Conservation (phyloP, 2,329 filamentous ascomycete species). For the Neocatenulostroma microsporum region DNA sequence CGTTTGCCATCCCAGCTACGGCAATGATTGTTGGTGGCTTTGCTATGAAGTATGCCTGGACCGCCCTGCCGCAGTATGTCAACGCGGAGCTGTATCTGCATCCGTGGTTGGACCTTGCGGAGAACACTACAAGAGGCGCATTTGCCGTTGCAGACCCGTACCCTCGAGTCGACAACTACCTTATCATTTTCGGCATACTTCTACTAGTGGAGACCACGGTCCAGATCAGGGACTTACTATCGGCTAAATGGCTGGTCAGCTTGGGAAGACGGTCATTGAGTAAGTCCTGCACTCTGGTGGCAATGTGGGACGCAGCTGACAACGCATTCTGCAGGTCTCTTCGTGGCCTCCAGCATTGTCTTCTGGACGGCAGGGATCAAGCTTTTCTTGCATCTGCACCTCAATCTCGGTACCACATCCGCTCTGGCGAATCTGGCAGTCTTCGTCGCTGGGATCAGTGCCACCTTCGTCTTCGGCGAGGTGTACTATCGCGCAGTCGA, state of each 20-base stretch:
- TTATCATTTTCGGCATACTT: constrained; percentile 23
- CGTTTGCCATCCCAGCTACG: constrained; percentile 13
- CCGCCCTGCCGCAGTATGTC: constrained; percentile 18
- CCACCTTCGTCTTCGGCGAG: constrained; percentile 16
- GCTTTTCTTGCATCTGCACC: constrained; percentile 20
- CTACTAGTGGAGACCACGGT: constrained; percentile 17
- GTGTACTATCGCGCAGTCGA: constrained; percentile 21
- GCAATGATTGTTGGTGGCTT: constrained; percentile 14
- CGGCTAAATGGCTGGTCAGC: constrained; percentile 17
- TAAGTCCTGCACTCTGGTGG: constrained; percentile 9
- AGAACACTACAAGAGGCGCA: constrained; percentile 10
- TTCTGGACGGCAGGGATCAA: constrained; percentile 26
- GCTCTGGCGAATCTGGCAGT: constrained; percentile 21
- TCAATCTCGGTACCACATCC: constrained; percentile 7
- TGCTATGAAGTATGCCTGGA: constrained; percentile 22
- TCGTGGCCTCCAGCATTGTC: constrained; percentile 21
- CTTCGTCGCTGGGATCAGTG: constrained; percentile 15
- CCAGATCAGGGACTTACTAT: constrained; percentile 14
- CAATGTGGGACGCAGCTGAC: too few species aligned
- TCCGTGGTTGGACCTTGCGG: constrained; percentile 20
- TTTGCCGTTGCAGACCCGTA: constrained; percentile 19
- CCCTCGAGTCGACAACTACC: constrained; percentile 22
- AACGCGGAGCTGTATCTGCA: constrained; percentile 22
- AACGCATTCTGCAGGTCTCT: constrained; percentile 24
- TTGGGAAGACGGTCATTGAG: constrained; percentile 25